A percentile compares a stretch with the other conserved stretches of the same genome.
phyloP scores from a whole-genome alignment of 768 basidiomycete genomes.

The Mycena metata region DNA sequence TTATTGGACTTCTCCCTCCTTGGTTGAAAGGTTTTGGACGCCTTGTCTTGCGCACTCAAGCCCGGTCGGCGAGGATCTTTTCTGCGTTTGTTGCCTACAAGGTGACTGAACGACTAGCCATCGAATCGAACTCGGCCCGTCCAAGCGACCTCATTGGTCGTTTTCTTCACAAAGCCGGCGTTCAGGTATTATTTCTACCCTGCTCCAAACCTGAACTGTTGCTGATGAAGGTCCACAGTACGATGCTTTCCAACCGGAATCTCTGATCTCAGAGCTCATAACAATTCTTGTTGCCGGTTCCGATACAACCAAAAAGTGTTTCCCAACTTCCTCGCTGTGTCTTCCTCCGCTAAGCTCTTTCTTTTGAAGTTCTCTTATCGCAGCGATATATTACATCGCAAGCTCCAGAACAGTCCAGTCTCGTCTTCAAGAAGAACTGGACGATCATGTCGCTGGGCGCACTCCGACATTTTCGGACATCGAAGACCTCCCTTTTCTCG shows the following conservation, averaged over 20 bases:
- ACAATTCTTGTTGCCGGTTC: constrained; percentile 76
- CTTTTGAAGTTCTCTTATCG: constrained; percentile 68
- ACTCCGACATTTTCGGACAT: constrained; percentile 62
- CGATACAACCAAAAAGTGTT: constrained; percentile 79
- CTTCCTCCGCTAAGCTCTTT: background rate
- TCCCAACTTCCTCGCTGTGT: background rate
- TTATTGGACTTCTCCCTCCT: constrained; percentile 22
- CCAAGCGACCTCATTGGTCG: constrained; percentile 45
- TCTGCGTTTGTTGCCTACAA: constrained; percentile 66
- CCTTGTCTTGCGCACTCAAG: constrained; percentile 62
- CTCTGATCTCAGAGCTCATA: constrained; percentile 74
- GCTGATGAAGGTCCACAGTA: background rate
- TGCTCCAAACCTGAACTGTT: background rate
- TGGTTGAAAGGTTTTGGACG: constrained; percentile 50
- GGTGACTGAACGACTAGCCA: constrained; percentile 65
- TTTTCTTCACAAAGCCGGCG: constrained; percentile 11
- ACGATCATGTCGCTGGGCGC: constrained; percentile 61
- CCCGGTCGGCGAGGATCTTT: constrained; percentile 60
- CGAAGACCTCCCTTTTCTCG: constrained; percentile 67
- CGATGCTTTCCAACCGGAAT: constrained; percentile 46
- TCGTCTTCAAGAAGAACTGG: constrained; percentile 72
- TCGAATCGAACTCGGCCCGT: constrained; percentile 62
- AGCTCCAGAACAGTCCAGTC: constrained; percentile 61
- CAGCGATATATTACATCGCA: constrained; percentile 75
- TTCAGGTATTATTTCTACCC: constrained; percentile 13